A percentile compares a stretch with the other conserved stretches of the same genome.
Conservation (phyloP, 2,329 filamentous ascomycete genomes). For the Myriosclerotinia curreyana region DNA sequence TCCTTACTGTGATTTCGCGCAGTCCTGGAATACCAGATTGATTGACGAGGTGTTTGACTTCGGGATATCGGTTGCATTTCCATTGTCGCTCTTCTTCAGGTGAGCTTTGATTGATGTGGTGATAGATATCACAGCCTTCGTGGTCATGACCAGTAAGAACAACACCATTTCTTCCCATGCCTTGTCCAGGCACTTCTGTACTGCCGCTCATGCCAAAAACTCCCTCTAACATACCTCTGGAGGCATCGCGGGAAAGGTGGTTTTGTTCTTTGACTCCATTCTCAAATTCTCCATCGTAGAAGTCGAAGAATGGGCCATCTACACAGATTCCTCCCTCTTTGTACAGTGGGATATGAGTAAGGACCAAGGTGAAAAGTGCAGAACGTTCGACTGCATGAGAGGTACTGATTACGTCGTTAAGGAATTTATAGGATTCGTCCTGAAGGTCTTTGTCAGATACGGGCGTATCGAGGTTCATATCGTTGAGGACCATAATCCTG, state of each 20-base stretch:
- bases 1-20: slow-evolving; percentile 87
- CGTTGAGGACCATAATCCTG: slow-evolving; percentile 82
- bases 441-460: slow-evolving; percentile 66
- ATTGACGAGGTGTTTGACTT: slow-evolving; percentile 44
- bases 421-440: slow-evolving; percentile 71
- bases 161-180: slow-evolving; percentile 68
- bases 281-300: slow-evolving; percentile 63
- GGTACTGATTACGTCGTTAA: slow-evolving; percentile 65
- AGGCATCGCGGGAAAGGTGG: slow-evolving; percentile 72
- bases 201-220: slow-evolving; percentile 75
- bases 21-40: slow-evolving; percentile 57
- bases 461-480: slow-evolving; percentile 89
- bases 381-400: slow-evolving; percentile 58
- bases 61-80: slow-evolving; percentile 48
- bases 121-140: slow-evolving; percentile 85
- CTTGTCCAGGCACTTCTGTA: slow-evolving; percentile 53
- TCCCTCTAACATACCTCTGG: slow-evolving; percentile 74
- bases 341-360: slow-evolving; percentile 90
- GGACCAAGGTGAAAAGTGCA: slow-evolving; percentile 73
- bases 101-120: slow-evolving; percentile 68
- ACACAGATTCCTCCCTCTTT: slow-evolving; percentile 80
- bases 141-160: slow-evolving; percentile 95
- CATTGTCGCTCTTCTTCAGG: slow-evolving; percentile 30
- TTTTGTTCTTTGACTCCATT: slow-evolving; percentile 86
- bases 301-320: slow-evolving; percentile 79